Conservation (phyloP, 1,284 basidiomycete genomes). For the Ceratorhiza oryzae-sativae region DNA sequence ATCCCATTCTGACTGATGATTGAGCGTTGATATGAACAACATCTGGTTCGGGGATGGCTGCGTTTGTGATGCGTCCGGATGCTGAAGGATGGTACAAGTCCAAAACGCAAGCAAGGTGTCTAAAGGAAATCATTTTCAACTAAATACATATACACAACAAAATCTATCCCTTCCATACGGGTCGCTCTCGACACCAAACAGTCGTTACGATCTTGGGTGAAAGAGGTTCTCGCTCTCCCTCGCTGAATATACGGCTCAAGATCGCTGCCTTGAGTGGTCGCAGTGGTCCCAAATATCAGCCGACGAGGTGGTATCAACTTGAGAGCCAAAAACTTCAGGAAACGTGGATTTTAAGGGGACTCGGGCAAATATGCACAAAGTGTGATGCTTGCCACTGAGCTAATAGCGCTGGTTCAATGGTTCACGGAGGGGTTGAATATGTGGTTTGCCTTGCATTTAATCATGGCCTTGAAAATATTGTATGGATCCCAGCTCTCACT, state of each 20-base stretch:
- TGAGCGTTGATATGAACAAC: background rate
- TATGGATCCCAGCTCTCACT: no score
- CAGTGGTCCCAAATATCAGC: constrained; percentile 39
- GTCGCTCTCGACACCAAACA: constrained; percentile 35
- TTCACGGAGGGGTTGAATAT: no score
- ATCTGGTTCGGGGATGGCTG: no score
- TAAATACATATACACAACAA: constrained; percentile 13
- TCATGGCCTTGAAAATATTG: no score
- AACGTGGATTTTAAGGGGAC: background rate
- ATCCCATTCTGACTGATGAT: no score
- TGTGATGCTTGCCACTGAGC: no score
- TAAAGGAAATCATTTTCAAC: background rate
- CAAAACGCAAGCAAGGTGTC: no score
- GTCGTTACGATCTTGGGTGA: constrained; percentile 40
- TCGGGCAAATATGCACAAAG: constrained; percentile 11
- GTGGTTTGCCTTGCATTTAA: no score
- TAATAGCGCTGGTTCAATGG: no score
- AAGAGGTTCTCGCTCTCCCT: constrained; percentile 38
- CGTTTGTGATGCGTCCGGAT: no score
- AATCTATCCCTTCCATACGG: constrained; percentile 38
- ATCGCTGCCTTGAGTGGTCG: constrained; percentile 28
- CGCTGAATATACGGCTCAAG: constrained; percentile 37
- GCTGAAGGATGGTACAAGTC: no score
- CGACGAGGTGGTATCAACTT: constrained; percentile 40
- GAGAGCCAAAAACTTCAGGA: background rate